These are phyloP conservation scores for Yamadazyma diospyri DNA, from an alignment of 1,139 yeast species.

Conservation along the genomic window DNA sequence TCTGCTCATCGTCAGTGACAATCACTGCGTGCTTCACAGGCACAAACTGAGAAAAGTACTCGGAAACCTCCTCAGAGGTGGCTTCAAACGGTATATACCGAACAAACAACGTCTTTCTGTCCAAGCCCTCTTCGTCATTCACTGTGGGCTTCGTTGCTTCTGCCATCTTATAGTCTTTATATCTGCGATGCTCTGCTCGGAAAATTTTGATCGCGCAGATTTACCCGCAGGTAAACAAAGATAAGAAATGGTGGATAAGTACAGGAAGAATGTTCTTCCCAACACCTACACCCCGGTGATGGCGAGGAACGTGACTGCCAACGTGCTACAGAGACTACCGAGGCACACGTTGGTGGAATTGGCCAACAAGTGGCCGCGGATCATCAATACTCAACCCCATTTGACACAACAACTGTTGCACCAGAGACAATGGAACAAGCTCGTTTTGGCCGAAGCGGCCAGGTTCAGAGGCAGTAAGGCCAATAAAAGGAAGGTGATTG, in stretches of 20 bases:
- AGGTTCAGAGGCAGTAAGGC: constrained; percentile 15
- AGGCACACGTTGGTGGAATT: constrained; percentile 34
- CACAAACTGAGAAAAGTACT: constrained; percentile 83
- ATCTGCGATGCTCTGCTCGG: constrained; percentile 9
- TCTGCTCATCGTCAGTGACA: constrained; percentile 71
- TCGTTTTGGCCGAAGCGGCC: constrained; percentile 19
- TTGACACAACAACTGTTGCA: constrained; percentile 9
- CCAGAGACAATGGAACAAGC: constrained; percentile 27
- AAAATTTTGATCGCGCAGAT: constrained; percentile 1
- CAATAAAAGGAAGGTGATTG: constrained; percentile 46
- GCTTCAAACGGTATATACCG: constrained; percentile 79
- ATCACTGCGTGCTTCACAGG: constrained; percentile 96
- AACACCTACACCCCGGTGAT: constrained; percentile 39
- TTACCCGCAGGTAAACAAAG: constrained; percentile 3
- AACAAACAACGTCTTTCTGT: constrained; percentile 73
- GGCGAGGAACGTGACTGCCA: constrained; percentile 19
- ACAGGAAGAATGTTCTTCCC: constrained; percentile 29
- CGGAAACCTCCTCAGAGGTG: constrained; percentile 75
- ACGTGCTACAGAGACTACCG: constrained; percentile 29
- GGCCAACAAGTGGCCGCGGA: constrained; percentile 33
- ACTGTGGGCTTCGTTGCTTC: not conserved
- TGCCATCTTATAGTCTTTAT: constrained; percentile 3
- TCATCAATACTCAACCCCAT: constrained; percentile 38
- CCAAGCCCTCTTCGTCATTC: constrained; percentile 37
- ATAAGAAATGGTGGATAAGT: constrained; percentile 3